Base-by-base conservation (phyloP, 2,329 filamentous ascomycete genomes). In the Epichloe sibirici region DNA sequence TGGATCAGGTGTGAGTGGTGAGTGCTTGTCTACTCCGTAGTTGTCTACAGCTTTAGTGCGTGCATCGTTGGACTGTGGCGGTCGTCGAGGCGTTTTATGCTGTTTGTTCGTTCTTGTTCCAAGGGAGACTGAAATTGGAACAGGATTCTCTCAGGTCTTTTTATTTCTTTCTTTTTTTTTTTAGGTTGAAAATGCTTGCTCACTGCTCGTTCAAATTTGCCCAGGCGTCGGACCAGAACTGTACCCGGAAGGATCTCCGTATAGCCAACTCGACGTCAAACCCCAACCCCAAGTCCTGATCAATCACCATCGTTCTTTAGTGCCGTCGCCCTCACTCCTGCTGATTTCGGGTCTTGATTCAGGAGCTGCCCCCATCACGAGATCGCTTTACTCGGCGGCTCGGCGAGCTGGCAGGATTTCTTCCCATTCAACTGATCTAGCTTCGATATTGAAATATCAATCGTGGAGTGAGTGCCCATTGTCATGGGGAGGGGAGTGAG, bases 401-500 rank as follows among this genome's bases (percentile, higher is more conserved):
- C 28, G 40, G 23, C 40, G 31, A 28, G 12, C 31, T 17, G 42
- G 17, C 23, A 12, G 44, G 5, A 8, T 17, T 25, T 28, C 53
- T 42, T 54, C 39, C 39, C 39, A 40, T 7, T 23, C 28, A 21
- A 25, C 28, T 42, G 23, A 13, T 13, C 17, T 34, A 37, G 35
- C 43, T 25, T 38, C 43, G 25, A 25, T 38, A 8, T 37, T 37
- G 7, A 15, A 40, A 11, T 39, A 45, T 48, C 46, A 39, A 47
- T 44, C 49, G 51, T 51, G 53, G 51, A 49, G 51, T 43, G 49
- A 38, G 34, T 48, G 34, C 28, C 15, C 28, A 21, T 15, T 31
- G 51, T 38, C 48, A 55, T 51, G 56, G 48, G 51, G 40, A 38
- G 51, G 49, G 12, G 48, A 48, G 40, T 42, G 49, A 51, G 12